Base-by-base conservation (phyloP, 2,329 filamentous ascomycete genomes). In the Cercospora zeae-maydis region DNA sequence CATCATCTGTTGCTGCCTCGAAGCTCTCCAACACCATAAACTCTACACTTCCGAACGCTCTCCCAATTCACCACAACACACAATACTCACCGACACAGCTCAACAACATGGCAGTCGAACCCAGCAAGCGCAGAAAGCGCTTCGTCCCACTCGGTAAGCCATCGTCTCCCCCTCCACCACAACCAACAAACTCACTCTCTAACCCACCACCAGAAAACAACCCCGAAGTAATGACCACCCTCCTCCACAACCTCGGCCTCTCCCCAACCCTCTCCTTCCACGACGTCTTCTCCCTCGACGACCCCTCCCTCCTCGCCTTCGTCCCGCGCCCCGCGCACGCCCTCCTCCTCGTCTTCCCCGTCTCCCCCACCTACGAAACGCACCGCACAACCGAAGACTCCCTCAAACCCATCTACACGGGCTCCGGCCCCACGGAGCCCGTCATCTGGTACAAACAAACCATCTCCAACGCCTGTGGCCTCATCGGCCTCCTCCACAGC, bases 361-460 rank as follows among this genome's bases (percentile, higher is more conserved):
- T 96, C 66, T 91, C 86, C 59, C 81, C 86, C 54, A 83, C 85
- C 45, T 97, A 96, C 82, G 90, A 96, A 78, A 84, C 83, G 64
- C 86, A 88, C 74, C 89, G 93, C 33, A 76, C 84, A 62, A 81
- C 85, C 47, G 93, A 96, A 80, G 93, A 97, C 78, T 79, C 80
- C 56, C 75, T 82, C 21, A 79, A 80, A 45, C 68, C 79, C 1
- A 84, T 87, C 39, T 96, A 96, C 79, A 74, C 76, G 0, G 89
- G 88, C 47, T 82, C 81, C 16, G 92, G 92, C 1, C 78, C 83
- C 0, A 73, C 72, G 0, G 91, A 97, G 73, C 88, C 91, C 4
- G 91, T 97, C 0, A 73, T 96, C 7, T 99, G 93, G 95, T 98
- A 93, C 83, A 90, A 86, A 70, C 93, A 98, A 80, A 98, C 93